These are phyloP conservation scores for Eucalyptus microcorys DNA, from an alignment of 345 rosid species.

Conservation along the genomic window DNA sequence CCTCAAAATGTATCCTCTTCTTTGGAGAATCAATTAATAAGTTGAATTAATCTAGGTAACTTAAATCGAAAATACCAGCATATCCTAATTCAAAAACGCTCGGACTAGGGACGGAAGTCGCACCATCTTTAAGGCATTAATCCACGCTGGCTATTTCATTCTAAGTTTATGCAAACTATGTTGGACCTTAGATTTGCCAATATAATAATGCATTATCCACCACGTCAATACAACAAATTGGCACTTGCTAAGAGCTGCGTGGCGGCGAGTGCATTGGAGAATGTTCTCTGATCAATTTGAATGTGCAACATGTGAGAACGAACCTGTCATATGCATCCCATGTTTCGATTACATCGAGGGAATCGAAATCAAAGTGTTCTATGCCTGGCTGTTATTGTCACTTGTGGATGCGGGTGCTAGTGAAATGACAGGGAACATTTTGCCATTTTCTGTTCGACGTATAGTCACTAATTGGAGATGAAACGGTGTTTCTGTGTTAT, in stretches of 20 bases:
- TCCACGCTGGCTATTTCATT: background rate
- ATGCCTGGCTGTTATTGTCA: background rate
- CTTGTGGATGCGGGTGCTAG: background rate
- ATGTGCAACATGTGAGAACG: background rate
- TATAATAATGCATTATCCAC: background rate
- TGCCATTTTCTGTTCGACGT: background rate
- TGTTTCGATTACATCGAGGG: background rate
- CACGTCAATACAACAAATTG: background rate
- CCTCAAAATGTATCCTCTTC: background rate
- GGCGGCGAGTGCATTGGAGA: background rate
- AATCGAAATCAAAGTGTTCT: background rate
- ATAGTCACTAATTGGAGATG: background rate
- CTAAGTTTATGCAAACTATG: background rate
- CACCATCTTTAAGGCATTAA: background rate
- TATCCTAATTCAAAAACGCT: background rate
- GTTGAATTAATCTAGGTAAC: no score
- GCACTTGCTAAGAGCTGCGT: background rate
- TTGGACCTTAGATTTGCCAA: background rate
- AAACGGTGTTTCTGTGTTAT: background rate
- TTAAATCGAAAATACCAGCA: background rate
- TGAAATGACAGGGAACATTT: background rate
- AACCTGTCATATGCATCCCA: background rate
- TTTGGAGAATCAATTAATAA: background rate
- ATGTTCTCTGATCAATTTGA: background rate
- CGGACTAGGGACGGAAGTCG: background rate